Base-by-base conservation (phyloP, 192 early-diverging fungal genomes). In the Mortierella alpina region DNA sequence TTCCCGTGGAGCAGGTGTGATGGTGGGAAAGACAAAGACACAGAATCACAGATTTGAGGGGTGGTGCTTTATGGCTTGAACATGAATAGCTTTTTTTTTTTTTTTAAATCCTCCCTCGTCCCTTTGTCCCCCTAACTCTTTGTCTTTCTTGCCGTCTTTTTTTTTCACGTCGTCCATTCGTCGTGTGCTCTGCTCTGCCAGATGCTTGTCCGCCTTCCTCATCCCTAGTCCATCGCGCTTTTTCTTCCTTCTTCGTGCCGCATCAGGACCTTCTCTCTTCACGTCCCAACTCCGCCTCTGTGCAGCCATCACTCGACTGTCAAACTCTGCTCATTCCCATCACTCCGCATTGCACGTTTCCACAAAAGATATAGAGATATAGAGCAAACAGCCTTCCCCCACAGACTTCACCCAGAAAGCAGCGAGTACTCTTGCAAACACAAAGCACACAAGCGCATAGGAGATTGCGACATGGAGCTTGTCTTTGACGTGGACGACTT, bases 401-500 rank as follows among this genome's bases (percentile, higher is more conserved):
- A 15, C 47, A 64, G 18, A 50, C 15, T 4, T 13, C 11, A 13
- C 1, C 40, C 42, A 48, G 23, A 39, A 7, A 46, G n/a, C 57
- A 59, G 5, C 8, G 31, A 31, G 31, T 31, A 3, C 31, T n/a
- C 31, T 1, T 2, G 31, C 3, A 31, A 31, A 1, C 13, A 51
- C 50, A 15, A n/a, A 51, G 4, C 50, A n/a, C 50, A 15, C 50
- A 51, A 51, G 31, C 31, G 31, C 31, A 31, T 31, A 31, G 31
- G 31, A 54, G 7, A 42, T 39, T 52, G 63, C 23, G 63, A 45
- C 31, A 79, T 79, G 76, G 76, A 79, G 44, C 68, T 79, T 59
- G 58, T 79, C 69, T 79, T 79, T 79, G 76, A 79, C 47, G 57
- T 79, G 13, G 69, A 71, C 46, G 76, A 79, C 76, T 62, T 63